A percentile compares a stretch with the other conserved stretches of the same genome.
These are phyloP conservation scores for Meyerozyma elateridarum DNA, from an alignment of 1,139 yeast species.

Conservation along the genomic window DNA sequence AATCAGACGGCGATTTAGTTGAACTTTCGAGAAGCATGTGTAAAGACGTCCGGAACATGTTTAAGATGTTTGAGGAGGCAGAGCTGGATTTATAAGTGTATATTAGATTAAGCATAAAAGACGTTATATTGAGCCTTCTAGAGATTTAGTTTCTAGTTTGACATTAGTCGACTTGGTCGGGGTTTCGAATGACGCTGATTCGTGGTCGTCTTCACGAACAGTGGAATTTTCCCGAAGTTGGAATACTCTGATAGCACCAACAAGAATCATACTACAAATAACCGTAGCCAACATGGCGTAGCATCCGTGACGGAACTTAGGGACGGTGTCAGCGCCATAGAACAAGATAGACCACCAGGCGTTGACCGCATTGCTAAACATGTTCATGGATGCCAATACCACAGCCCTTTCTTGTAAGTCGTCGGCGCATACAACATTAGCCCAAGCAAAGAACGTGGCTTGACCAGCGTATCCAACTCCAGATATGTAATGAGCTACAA, in stretches of 20 bases:
- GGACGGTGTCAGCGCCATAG: constrained; percentile 47
- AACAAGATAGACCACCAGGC: constrained; percentile 61
- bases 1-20: constrained; percentile 58
- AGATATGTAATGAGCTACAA: constrained; percentile 51
- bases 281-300: constrained; percentile 55
- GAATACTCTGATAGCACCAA: constrained; percentile 7
- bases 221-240: constrained; percentile 3
- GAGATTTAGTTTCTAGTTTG: too few relatives aligned
- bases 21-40: constrained; percentile 66
- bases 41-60: constrained; percentile 46
- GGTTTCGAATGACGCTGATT: too few relatives aligned
- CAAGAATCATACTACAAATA: constrained; percentile 11
- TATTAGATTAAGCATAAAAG: too few relatives aligned
- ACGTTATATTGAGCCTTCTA: too few relatives aligned
- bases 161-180: too few relatives aligned
- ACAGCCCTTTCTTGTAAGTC: constrained; percentile 56
- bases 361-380: constrained; percentile 57
- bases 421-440: constrained; percentile 47
- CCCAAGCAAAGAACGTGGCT: constrained; percentile 58
- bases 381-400: constrained; percentile 58
- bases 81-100: constrained; percentile 7
- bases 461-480: constrained; percentile 56
- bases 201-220: background rate
- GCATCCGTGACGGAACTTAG: constrained; percentile 47
- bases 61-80: constrained; percentile 47